Evolutionary conservation across 805 yeast genomes (phyloP), one percentile per base, ranked within the genome.

Genomic region (Kuraishia cidri): DNA sequence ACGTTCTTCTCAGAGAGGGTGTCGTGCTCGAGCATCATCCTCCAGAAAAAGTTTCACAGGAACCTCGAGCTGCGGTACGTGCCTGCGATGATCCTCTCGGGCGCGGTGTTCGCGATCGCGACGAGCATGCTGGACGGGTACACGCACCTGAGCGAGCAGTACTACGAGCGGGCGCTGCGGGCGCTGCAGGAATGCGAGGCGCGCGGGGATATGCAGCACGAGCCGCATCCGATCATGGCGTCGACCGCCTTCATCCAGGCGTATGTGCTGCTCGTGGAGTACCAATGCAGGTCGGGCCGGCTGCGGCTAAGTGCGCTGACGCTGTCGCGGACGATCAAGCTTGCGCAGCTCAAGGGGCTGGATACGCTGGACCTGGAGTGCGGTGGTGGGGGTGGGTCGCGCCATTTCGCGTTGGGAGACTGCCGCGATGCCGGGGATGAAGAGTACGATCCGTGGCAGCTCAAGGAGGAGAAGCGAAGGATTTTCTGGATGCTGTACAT

Each of bases 401-500:
- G 13, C 12, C 12, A 27, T 17, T 5, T 24, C 17, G 15, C 20
- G n/a, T 18, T 10, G 22, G 29, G 6, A 13, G 12, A 9, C 3
- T 10, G n/a, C n/a, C n/a, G n/a, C n/a, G 23, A n/a, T n/a, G n/a
- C n/a, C n/a, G n/a, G n/a, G n/a, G n/a, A n/a, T n/a, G n/a, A n/a
- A n/a, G n/a, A n/a, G n/a, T 27, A 23, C 13, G 17, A n/a, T 7
- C 5, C 7, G 21, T 23, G 36, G 31, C 18, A 11, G n/a, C 6
- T 24, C 5, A n/a, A 11, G 7, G 60, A 54, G 36, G 59, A 54
- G 34, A 38, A 48, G 13, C 29, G 60, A 23, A 32, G 56, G 10
- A 45, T 49, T n/a, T 43, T 54, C 24, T 54, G 60, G 60, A 49
- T 47, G 26, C 38, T 54, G 25, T 54, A 50, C 37, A 38, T 38